Percentiles rank a stretch among this genome's conserved stretches.
phyloP scores from a whole-genome alignment of 2,329 filamentous ascomycete genomes.

The Alternaria sp. region DNA sequence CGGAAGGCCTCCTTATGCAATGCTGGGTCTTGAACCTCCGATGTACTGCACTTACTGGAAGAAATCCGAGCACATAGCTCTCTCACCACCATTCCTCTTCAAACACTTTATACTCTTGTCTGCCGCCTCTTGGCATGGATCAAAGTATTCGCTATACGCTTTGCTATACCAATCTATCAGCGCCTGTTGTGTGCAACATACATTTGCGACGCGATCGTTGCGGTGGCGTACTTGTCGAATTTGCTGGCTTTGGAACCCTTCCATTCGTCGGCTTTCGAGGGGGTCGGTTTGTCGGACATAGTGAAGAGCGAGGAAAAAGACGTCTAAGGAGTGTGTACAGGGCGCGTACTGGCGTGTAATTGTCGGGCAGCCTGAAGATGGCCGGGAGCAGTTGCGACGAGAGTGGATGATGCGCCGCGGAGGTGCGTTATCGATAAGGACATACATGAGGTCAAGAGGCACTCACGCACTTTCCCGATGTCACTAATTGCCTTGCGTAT shows the following conservation, averaged over 20 bases:
- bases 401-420: not conserved
- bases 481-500: not conserved
- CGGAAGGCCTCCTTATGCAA: not conserved
- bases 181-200: not conserved
- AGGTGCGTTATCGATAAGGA: slow-evolving; percentile 22
- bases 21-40: not conserved
- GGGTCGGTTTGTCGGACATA: slow-evolving; percentile 16
- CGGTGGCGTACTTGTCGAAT: slow-evolving; percentile 48
- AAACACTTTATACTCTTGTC: slow-evolving; percentile 84
- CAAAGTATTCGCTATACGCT: slow-evolving; percentile 85
- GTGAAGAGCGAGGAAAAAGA: not conserved
- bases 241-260: slow-evolving; percentile 40
- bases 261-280: slow-evolving; percentile 30
- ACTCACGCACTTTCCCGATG: not conserved
- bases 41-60: slow-evolving; percentile 71
- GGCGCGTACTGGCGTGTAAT: not conserved
- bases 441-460: not conserved
- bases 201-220: not conserved
- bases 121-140: slow-evolving; percentile 94
- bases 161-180: slow-evolving; percentile 66
- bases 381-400: not conserved
- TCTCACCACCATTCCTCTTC: slow-evolving; percentile 84
- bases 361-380: not conserved
- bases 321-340: not conserved
- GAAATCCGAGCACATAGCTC: slow-evolving; percentile 90